Conservation (phyloP, 345 rosid genomes). For the Geranium rotundifolium region DNA sequence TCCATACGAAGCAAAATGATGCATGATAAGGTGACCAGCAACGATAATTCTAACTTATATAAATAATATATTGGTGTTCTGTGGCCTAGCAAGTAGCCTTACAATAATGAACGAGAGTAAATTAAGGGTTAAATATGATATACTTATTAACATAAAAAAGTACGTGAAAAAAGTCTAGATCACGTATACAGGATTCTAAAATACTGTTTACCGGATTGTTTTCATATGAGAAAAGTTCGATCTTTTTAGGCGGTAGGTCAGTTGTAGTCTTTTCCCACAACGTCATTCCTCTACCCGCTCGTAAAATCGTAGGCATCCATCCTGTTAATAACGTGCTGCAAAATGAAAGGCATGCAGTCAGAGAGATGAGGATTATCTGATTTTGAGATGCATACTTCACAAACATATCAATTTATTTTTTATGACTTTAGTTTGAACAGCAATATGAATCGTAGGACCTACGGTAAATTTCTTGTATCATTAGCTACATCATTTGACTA, state of each 20-base stretch:
- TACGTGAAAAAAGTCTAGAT: background rate
- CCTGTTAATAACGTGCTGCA: constrained; percentile 72
- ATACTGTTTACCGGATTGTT: constrained; percentile 42
- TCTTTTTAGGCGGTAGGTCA: constrained; percentile 41
- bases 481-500: too few relatives aligned
- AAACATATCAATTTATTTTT: background rate
- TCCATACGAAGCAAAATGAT: background rate
- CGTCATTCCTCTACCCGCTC: constrained; percentile 82
- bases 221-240: constrained; percentile 71
- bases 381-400: background rate
- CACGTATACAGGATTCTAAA: background rate
- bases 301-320: constrained; percentile 80
- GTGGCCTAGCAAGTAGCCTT: too few relatives aligned
- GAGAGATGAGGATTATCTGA: background rate
- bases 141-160: too few relatives aligned
- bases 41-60: too few relatives aligned
- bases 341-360: background rate
- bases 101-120: too few relatives aligned
- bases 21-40: too few relatives aligned
- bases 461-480: too few relatives aligned
- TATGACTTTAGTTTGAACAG: too few relatives aligned
- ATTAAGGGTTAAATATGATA: too few relatives aligned
- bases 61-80: too few relatives aligned
- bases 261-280: constrained; percentile 54
- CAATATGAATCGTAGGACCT: too few relatives aligned